phyloP scores from a whole-genome alignment of 2,329 filamentous ascomycete species.

The Calonectria naviculata region DNA sequence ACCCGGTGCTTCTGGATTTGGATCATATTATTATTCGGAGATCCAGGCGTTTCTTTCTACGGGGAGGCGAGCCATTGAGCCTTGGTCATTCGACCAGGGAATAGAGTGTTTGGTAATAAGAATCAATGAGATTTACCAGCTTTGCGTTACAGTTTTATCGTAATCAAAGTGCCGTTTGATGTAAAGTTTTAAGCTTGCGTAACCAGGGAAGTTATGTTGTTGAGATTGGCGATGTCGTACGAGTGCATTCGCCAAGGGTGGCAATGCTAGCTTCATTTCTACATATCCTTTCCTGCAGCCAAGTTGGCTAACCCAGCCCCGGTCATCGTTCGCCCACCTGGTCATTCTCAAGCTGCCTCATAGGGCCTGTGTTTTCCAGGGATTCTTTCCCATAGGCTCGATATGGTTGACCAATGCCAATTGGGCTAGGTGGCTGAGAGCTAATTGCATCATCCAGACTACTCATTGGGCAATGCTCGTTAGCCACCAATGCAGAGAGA shows the following conservation, averaged over 20 bases:
- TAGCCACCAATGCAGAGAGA: not conserved
- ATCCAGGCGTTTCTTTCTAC: constrained; percentile 32
- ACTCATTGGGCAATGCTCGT: constrained; percentile 24
- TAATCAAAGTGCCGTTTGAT: not conserved
- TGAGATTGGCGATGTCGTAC: constrained; percentile 28
- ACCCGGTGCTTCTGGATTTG: constrained; percentile 27
- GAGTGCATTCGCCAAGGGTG: constrained; percentile 20
- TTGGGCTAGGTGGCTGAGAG: not conserved
- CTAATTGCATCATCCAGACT: constrained; percentile 29
- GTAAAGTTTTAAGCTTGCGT: not conserved
- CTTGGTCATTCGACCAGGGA: constrained; percentile 8
- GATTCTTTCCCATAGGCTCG: not conserved
- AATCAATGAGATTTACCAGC: constrained; percentile 14
- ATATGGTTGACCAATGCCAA: not conserved
- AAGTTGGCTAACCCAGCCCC: not conserved
- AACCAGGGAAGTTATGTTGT: constrained; percentile 22
- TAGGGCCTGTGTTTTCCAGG: not conserved
- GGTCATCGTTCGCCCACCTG: constrained; percentile 2
- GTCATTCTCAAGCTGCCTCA: not conserved
- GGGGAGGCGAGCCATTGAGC: constrained; percentile 9
- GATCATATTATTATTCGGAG: constrained; percentile 21
- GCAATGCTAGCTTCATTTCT: not conserved
- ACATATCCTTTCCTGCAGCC: constrained; percentile 8
- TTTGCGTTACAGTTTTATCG: not conserved
- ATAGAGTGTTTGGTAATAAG: constrained; percentile 20